Evolutionary conservation across 176 grass and related monocot species (phyloP), one percentile per base, ranked within the genome.

Genomic region (Triticum monococcum): DNA sequence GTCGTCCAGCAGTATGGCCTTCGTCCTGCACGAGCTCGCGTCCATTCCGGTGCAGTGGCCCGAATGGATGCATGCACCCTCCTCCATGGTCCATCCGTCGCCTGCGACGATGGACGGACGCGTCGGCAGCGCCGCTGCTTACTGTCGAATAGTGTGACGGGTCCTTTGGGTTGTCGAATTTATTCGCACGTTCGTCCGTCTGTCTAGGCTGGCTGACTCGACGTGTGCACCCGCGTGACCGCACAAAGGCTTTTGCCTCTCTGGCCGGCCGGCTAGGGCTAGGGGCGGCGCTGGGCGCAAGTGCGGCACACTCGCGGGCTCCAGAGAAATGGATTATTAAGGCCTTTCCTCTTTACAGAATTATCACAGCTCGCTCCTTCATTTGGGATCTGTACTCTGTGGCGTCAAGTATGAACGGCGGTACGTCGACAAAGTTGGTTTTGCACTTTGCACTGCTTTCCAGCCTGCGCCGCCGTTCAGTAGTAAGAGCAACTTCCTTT

Each of bases 151-250:
- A 52, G 48, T 59, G 16, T 11, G 69, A 63, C 59, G 63, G 48
- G 45, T 85, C 78, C 8, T 65, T 31, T 12, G 28, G 28, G 28
- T 30, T 30, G 25, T 12, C 61, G 5, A 12, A 65, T 14, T 60
- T 67, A 59, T 86, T 81, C 8, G 78, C 83, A 45, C 56, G 75
- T 79, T 31, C 40, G 59, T 67, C 48, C 5, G 50, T 54, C 14
- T 17, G 14, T 1, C 25, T 23, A 64, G 14, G 50, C 14, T 7
- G 50, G 18, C 54, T 22, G 54, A 46, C 78, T 82, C 78, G n/a
- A 33, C 79, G 60, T 79, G n/a, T 48, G 83, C 76, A 48, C 83
- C 76, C 70, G 37, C 77, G 59, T 41, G 80, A 78, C 79, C 75
- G 10, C 71, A 40, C 46, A 20, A 17, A 25, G 28, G 7, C 4